Percentiles rank a stretch among this genome's conserved stretches.
phyloP scores from a whole-genome alignment of 495 filamentous ascomycete species.

The Annulohypoxylon stygium region DNA sequence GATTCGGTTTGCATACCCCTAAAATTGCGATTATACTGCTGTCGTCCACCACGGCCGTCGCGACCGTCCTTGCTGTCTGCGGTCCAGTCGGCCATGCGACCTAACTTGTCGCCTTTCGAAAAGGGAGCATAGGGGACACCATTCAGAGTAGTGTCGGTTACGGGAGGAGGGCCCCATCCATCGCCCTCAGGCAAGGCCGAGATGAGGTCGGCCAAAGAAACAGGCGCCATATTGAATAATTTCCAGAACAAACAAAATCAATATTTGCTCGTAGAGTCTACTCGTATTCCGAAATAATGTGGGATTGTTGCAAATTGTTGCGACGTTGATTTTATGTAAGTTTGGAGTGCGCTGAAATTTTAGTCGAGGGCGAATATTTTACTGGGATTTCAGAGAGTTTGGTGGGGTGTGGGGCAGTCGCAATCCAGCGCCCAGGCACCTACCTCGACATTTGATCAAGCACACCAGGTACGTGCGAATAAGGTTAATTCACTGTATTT shows the following conservation, averaged over 20 bases:
- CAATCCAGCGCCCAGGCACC: slow-evolving; percentile 13
- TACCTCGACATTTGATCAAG: slow-evolving; percentile 3
- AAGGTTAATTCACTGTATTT: not conserved
- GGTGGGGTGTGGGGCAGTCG: slow-evolving; percentile 46
- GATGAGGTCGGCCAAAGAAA: slow-evolving; percentile 67
- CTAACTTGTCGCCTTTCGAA: slow-evolving; percentile 98
- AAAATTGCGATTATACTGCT: slow-evolving; percentile 91
- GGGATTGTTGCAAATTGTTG: slow-evolving; percentile 2
- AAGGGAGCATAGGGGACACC: slow-evolving; percentile 97
- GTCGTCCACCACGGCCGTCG: slow-evolving; percentile 80
- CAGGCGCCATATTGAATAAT: slow-evolving; percentile 40
- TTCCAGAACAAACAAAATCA: not conserved
- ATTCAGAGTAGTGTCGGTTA: slow-evolving; percentile 85
- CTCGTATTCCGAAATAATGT: not conserved
- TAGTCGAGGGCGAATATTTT: slow-evolving; percentile 37
- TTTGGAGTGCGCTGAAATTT: slow-evolving; percentile 35
- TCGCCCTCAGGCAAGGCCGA: slow-evolving; percentile 69
- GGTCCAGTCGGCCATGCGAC: slow-evolving; percentile 99
- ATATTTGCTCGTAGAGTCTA: not conserved
- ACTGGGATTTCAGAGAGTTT: slow-evolving; percentile 21
- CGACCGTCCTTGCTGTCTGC: slow-evolving; percentile 87
- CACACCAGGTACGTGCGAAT: not conserved
- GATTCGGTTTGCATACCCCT: slow-evolving; percentile 71
- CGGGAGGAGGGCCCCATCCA: slow-evolving; percentile 89
- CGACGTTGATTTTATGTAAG: slow-evolving; percentile 15